Evolutionary conservation across 129 eudicot genomes (phyloP).

Genomic region (Ambrosia artemisiifolia): DNA sequence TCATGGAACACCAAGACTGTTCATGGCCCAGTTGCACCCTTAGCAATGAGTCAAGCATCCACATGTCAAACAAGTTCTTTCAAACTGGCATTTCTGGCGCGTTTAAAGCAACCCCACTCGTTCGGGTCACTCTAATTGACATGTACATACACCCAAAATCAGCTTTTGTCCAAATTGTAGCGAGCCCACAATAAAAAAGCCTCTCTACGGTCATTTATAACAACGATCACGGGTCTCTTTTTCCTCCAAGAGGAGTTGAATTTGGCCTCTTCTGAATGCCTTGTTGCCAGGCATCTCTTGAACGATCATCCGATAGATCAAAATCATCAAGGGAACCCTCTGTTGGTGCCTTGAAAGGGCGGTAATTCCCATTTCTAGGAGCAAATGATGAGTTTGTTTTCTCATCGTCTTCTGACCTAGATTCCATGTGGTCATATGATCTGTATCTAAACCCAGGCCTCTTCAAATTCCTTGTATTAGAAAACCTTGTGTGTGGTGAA

Average conservation of each 20-base stretch:
- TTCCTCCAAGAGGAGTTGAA: conserved; percentile 48
- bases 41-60: neutral
- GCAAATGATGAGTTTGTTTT: conserved; percentile 41
- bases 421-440: conserved; percentile 60
- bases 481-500: conserved; percentile 39
- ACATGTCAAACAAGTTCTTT: conserved; percentile 11
- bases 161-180: neutral
- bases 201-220: neutral
- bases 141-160: neutral
- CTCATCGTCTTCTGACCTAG: conserved; percentile 79
- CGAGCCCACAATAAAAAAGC: neutral
- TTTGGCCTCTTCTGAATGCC: conserved; percentile 61
- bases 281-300: conserved; percentile 72
- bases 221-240: conserved; percentile 41
- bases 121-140: neutral
- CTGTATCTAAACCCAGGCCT: conserved; percentile 68
- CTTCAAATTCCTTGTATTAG: conserved; percentile 53
- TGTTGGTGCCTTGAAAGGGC: conserved; percentile 41
- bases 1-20: neutral
- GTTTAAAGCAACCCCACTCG: conserved; percentile 15
- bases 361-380: conserved; percentile 61
- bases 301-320: conserved; percentile 44
- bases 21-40: neutral
- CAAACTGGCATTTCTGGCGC: conserved; percentile 5
- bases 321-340: conserved; percentile 54